Conservation (phyloP, 2,329 filamentous ascomycete genomes). For the Sclerotinia sclerotiorum region DNA sequence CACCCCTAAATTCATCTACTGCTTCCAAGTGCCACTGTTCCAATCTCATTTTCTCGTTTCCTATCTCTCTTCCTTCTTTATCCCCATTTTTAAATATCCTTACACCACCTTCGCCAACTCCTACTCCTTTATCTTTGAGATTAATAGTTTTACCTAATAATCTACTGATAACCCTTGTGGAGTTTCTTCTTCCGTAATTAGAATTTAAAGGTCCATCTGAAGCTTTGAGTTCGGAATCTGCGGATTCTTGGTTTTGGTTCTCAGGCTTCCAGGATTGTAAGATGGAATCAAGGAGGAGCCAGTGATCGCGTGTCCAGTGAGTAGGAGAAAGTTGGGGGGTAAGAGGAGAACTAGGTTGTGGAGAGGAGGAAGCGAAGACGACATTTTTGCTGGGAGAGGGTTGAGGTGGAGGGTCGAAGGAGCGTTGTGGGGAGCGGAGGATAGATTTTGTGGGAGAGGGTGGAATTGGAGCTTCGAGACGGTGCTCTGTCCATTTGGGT, state of each 20-base stretch:
- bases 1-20: slow-evolving; percentile 39
- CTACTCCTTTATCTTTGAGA: slow-evolving; percentile 17
- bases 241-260: slow-evolving; percentile 20
- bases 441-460: slow-evolving; percentile 39
- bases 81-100: neutral
- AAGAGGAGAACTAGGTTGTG: slow-evolving; percentile 31
- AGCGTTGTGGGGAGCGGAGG: slow-evolving; percentile 37
- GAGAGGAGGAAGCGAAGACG: slow-evolving; percentile 40
- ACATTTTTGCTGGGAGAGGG: slow-evolving; percentile 36
- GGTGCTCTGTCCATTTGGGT: slow-evolving; percentile 35
- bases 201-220: slow-evolving; percentile 12
- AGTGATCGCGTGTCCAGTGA: slow-evolving; percentile 39
- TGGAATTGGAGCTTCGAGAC: slow-evolving; percentile 21
- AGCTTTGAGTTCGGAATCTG: neutral
- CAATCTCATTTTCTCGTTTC: slow-evolving; percentile 34
- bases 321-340: slow-evolving; percentile 32
- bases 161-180: slow-evolving; percentile 37
- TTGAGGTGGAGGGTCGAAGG: slow-evolving; percentile 21
- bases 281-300: slow-evolving; percentile 38
- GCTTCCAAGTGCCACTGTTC: slow-evolving; percentile 42
- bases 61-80: slow-evolving; percentile 11
- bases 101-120: slow-evolving; percentile 3
- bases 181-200: slow-evolving; percentile 31
- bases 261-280: slow-evolving; percentile 36
- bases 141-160: slow-evolving; percentile 37